Evolutionary conservation across 1,139 yeast species (phyloP).

Genomic region (Hyphopichia wangnamkhiaoensis): DNA sequence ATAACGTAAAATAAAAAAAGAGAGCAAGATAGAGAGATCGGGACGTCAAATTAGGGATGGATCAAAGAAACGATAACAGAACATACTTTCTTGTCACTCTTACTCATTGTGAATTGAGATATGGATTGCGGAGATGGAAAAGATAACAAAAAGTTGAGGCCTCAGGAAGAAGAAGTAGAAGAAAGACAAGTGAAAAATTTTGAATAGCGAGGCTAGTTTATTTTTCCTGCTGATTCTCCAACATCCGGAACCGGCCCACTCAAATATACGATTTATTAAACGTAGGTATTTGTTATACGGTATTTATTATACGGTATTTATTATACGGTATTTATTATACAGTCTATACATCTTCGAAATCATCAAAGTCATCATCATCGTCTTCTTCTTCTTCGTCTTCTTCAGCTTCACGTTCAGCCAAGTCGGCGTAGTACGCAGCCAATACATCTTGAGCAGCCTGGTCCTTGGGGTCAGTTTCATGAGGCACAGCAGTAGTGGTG

Average conservation of each 20-base stretch:
- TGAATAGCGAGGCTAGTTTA: too few relatives aligned
- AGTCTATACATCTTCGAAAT: slow-evolving; percentile 43
- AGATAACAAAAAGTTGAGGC: too few relatives aligned
- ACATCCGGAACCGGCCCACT: too few relatives aligned
- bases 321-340: too few relatives aligned
- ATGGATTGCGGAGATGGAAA: not conserved
- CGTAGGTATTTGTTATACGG: too few relatives aligned
- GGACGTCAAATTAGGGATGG: too few relatives aligned
- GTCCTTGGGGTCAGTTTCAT: slow-evolving; percentile 43
- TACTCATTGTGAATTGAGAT: slow-evolving; percentile 1
- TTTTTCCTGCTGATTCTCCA: too few relatives aligned
- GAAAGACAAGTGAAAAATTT: too few relatives aligned
- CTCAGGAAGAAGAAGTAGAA: not conserved
- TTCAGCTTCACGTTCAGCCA: slow-evolving; percentile 62
- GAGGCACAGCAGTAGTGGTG: slow-evolving; percentile 11
- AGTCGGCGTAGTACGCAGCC: slow-evolving; percentile 75
- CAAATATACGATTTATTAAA: too few relatives aligned
- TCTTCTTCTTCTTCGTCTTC: slow-evolving; percentile 67
- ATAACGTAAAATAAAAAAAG: too few relatives aligned
- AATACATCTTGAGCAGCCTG: slow-evolving; percentile 74
- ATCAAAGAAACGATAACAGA: not conserved
- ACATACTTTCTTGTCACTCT: slow-evolving; percentile 4
- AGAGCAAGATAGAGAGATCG: too few relatives aligned
- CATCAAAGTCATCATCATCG: slow-evolving; percentile 54
- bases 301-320: too few relatives aligned